A percentile compares a stretch with the other conserved stretches of the same genome.
phyloP scores from a whole-genome alignment of 345 rosid genomes.

The Draba incana region DNA sequence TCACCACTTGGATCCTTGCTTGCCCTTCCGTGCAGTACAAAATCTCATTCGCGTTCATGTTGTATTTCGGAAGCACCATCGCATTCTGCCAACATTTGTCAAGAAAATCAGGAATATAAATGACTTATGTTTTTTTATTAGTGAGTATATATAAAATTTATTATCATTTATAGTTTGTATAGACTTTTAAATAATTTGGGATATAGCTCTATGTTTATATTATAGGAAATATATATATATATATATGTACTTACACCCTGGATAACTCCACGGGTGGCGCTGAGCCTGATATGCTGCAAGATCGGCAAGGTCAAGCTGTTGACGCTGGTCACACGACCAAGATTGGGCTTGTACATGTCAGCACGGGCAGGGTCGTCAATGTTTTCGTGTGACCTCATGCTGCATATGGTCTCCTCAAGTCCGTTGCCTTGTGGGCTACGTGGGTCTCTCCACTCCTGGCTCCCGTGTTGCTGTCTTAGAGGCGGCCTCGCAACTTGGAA shows the following conservation, averaged over 20 bases:
- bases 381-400: conserved; percentile 62
- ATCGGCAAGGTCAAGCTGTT: conserved; percentile 70
- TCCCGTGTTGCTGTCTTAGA: conserved; percentile 37
- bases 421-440: conserved; percentile 49
- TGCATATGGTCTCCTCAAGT: conserved; percentile 74
- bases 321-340: conserved; percentile 58
- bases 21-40: conserved; percentile 59
- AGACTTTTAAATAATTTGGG: too few species aligned
- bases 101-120: too few species aligned
- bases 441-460: conserved; percentile 36
- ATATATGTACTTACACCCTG: conserved; percentile 34
- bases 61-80: conserved; percentile 65
- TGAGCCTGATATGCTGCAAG: conserved; percentile 55
- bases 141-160: too few species aligned
- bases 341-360: conserved; percentile 58
- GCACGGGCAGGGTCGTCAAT: conserved; percentile 62
- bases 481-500: conserved; percentile 60
- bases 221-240: too few species aligned
- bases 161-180: too few species aligned
- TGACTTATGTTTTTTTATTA: too few species aligned
- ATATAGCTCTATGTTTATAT: background rate
- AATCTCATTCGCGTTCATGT: conserved; percentile 70
- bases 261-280: conserved; percentile 54
- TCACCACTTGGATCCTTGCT: conserved; percentile 60
- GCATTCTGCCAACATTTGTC: conserved; percentile 50